phyloP scores from a whole-genome alignment of 129 eudicot genomes.

The Erigeron canadensis region DNA sequence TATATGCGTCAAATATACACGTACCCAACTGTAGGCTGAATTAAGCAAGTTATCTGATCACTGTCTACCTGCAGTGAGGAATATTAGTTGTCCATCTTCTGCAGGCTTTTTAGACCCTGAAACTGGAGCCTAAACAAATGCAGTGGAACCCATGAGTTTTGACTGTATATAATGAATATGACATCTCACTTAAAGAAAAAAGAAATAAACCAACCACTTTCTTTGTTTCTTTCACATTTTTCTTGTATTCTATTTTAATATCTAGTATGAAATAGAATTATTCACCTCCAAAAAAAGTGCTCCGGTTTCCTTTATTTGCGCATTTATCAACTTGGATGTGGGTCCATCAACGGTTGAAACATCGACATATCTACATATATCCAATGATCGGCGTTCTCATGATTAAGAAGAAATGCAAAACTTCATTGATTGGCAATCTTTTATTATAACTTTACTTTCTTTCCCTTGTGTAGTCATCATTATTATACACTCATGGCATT shows the following conservation, averaged over 20 bases:
- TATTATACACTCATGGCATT: not conserved
- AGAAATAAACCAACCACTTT: not conserved
- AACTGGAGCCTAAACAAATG: constrained; percentile 78
- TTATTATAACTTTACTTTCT: constrained; percentile 12
- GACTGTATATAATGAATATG: not conserved
- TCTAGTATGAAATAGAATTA: constrained; percentile 5
- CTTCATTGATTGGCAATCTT: not conserved
- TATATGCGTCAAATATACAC: constrained; percentile 20
- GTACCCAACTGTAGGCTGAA: constrained; percentile 8
- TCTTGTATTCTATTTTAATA: not conserved
- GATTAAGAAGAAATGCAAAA: constrained; percentile 2
- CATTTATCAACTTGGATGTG: constrained; percentile 69
- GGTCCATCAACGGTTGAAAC: constrained; percentile 91
- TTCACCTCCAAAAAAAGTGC: constrained; percentile 92
- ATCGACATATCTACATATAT: constrained; percentile 72
- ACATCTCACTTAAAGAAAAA: no score
- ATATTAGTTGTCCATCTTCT: constrained; percentile 93
- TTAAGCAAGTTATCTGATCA: not conserved
- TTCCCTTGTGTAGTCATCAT: not conserved
- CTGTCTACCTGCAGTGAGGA: constrained; percentile 74
- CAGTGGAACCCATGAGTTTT: not conserved
- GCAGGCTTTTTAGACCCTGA: constrained; percentile 99
- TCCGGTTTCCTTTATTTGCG: constrained; percentile 66
- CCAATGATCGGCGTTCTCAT: constrained; percentile 5
- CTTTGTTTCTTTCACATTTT: not conserved